phyloP scores from a whole-genome alignment of 2,329 filamentous ascomycete genomes.

The Macrophomina phaseolina region DNA sequence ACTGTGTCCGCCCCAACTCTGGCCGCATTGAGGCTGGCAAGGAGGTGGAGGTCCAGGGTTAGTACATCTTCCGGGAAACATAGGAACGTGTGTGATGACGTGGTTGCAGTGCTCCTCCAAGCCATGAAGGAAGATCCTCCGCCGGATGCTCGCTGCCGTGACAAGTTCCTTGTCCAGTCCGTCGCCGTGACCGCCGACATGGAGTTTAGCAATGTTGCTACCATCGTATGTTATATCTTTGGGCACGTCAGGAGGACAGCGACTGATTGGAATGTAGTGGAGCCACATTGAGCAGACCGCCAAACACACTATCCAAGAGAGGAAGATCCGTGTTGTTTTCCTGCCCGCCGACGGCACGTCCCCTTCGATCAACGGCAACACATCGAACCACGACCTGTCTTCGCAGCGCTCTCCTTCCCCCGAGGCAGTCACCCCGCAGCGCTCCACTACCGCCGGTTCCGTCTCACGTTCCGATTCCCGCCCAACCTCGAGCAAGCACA shows the following conservation, averaged over 20 bases:
- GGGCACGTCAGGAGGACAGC: slow-evolving; percentile 28
- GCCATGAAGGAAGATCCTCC: slow-evolving; percentile 97
- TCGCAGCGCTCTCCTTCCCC: slow-evolving; percentile 62
- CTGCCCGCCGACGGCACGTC: slow-evolving; percentile 65
- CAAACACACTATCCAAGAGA: slow-evolving; percentile 83
- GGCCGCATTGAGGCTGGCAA: slow-evolving; percentile 91
- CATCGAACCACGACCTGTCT: slow-evolving; percentile 34
- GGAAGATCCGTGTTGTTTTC: slow-evolving; percentile 93
- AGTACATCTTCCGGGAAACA: neutral
- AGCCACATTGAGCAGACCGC: slow-evolving; percentile 72
- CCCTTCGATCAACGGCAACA: slow-evolving; percentile 39
- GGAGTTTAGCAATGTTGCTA: slow-evolving; percentile 78
- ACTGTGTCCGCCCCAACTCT: slow-evolving; percentile 96
- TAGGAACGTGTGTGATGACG: neutral
- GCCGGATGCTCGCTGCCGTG: slow-evolving; percentile 84
- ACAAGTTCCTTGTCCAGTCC: slow-evolving; percentile 97
- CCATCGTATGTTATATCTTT: slow-evolving; percentile 69
- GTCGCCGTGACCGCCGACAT: slow-evolving; percentile 82
- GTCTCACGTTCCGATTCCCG: slow-evolving; percentile 47
- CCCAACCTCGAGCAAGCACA: slow-evolving; percentile 46
- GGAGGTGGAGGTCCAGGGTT: slow-evolving; percentile 92
- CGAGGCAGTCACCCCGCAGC: slow-evolving; percentile 56
- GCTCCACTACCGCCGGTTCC: slow-evolving; percentile 40
- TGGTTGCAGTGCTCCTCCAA: slow-evolving; percentile 79
- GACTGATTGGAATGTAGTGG: slow-evolving; percentile 63